phyloP scores from a whole-genome alignment of 768 basidiomycete species.

The Coprinellus micaceus region DNA sequence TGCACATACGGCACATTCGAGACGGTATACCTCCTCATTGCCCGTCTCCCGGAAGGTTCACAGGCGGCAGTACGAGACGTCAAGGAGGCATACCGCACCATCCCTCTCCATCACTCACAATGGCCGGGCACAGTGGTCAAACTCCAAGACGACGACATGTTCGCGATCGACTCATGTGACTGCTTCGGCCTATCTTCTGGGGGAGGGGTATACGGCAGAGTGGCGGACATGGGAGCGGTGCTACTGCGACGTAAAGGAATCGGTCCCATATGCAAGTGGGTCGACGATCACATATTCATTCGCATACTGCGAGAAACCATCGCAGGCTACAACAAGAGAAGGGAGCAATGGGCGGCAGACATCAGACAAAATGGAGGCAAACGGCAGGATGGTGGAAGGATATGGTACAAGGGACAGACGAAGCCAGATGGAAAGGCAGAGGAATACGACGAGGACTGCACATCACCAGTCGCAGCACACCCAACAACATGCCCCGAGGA shows the following conservation, averaged over 20 bases:
- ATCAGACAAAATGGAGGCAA: slow-evolving; percentile 13
- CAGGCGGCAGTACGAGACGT: slow-evolving; percentile 37
- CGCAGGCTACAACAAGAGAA: slow-evolving; percentile 20
- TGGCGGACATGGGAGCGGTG: slow-evolving; percentile 22
- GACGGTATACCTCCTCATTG: slow-evolving; percentile 25
- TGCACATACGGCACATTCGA: slow-evolving; percentile 45
- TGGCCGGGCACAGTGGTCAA: slow-evolving; percentile 36
- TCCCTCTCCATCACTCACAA: slow-evolving; percentile 30
- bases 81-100: slow-evolving; percentile 35
- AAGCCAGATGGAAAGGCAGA: slow-evolving; percentile 15
- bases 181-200: slow-evolving; percentile 25
- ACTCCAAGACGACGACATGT: slow-evolving; percentile 15
- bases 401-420: slow-evolving; percentile 25
- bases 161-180: slow-evolving; percentile 24
- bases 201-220: slow-evolving; percentile 21
- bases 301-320: slow-evolving; percentile 19
- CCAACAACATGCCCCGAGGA: slow-evolving; percentile 20
- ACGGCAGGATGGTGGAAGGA: slow-evolving; percentile 10
- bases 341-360: slow-evolving; percentile 2
- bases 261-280: slow-evolving; percentile 28
- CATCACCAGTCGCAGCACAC: slow-evolving; percentile 11
- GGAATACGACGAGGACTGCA: slow-evolving; percentile 30
- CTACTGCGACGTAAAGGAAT: slow-evolving; percentile 23
- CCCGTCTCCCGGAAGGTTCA: slow-evolving; percentile 30
- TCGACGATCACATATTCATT: slow-evolving; percentile 31